phyloP scores from a whole-genome alignment of 495 filamentous ascomycete genomes.

The Tuber indicum region DNA sequence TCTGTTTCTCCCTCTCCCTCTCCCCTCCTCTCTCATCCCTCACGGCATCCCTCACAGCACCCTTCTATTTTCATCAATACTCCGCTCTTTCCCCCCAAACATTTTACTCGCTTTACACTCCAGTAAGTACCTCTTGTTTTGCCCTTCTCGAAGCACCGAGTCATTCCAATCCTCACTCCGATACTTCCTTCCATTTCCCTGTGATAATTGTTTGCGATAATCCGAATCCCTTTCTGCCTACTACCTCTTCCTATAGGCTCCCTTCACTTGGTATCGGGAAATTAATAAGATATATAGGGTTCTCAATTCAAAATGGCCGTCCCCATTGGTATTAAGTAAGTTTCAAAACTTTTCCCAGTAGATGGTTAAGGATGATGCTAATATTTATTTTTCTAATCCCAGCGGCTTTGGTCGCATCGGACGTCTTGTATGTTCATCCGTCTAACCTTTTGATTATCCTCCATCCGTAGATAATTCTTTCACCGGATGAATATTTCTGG shows the following conservation, averaged over 20 bases:
- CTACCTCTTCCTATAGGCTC: not conserved
- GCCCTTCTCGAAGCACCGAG: not conserved
- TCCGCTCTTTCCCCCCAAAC: not conserved
- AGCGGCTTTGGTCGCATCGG: constrained; percentile 99
- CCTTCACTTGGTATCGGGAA: not conserved
- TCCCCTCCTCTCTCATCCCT: constrained; percentile 27
- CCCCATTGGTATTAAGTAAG: constrained; percentile 41
- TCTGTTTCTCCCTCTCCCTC: constrained; percentile 8
- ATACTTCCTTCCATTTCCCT: not conserved
- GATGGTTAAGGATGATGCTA: not conserved
- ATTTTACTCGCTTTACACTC: constrained; percentile 11
- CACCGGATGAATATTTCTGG: constrained; percentile 11
- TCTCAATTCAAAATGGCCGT: constrained; percentile 38
- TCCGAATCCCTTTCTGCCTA: not conserved
- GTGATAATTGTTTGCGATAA: not conserved
- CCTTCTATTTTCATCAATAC: constrained; percentile 10
- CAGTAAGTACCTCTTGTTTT: constrained; percentile 17
- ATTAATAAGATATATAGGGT: not conserved
- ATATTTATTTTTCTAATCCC: constrained; percentile 44
- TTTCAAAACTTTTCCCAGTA: not conserved
- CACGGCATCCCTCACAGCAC: constrained; percentile 6
- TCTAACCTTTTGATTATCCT: not conserved
- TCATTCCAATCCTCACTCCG: not conserved
- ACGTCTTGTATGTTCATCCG: constrained; percentile 64
- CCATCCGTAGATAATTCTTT: not conserved